Percentiles rank a stretch among this genome's conserved stretches.
Evolutionary conservation across 2,329 filamentous ascomycete genomes (phyloP).

Genomic region (Colletotrichum sp.): DNA sequence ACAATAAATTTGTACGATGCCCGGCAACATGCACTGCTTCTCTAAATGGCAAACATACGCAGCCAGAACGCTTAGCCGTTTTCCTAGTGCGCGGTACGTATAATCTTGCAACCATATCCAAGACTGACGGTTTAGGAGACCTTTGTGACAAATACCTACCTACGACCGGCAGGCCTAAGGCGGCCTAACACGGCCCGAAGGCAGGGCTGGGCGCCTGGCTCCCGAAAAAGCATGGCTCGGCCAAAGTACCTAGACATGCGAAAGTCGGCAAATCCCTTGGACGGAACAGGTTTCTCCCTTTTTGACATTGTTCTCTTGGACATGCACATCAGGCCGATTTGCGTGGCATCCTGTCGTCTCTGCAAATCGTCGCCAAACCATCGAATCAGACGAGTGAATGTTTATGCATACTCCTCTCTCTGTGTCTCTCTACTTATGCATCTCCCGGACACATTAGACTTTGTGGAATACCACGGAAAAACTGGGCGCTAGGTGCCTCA

Average conservation of each 20-base stretch:
- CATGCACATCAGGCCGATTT: not conserved
- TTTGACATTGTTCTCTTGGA: rapidly evolving
- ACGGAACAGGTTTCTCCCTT: not conserved
- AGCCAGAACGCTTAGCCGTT: not conserved
- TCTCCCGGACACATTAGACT: not conserved
- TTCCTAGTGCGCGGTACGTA: not conserved
- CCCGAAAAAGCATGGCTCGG: not conserved
- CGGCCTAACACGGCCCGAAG: not conserved
- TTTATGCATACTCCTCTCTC: rapidly evolving
- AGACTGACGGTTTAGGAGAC: not conserved
- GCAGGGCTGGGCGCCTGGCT: not conserved
- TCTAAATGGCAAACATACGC: not conserved
- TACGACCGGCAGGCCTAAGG: not conserved
- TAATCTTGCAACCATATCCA: not conserved
- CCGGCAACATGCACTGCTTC: too few species aligned
- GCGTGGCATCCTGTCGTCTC: not conserved
- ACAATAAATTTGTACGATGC: too few species aligned
- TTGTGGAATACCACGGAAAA: not conserved
- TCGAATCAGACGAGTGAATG: not conserved
- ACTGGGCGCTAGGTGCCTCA: rapidly evolving
- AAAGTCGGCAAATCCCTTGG: not conserved
- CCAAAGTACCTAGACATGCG: not conserved
- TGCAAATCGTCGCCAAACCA: not conserved
- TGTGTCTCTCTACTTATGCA: not conserved
- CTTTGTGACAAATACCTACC: not conserved